Evolutionary conservation across 345 rosid genomes (phyloP), one percentile per base, ranked within the genome.

Genomic region (Pistacia vera): DNA sequence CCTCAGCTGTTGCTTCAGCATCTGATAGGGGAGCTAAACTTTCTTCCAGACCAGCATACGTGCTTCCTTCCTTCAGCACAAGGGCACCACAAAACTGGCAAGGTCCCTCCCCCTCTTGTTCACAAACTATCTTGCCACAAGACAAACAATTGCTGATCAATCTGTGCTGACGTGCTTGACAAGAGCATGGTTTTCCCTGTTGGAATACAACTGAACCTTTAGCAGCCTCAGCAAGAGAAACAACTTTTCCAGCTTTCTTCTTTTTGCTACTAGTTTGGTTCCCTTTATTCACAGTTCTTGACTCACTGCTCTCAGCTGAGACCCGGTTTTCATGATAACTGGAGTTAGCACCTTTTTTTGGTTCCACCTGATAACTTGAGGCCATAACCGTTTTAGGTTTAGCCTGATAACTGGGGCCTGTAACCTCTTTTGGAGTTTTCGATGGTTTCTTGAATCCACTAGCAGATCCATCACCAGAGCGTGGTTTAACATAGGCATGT

Each of bases 71-170:
- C 85, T 81, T 94, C 25, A 94, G 80, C 71, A 92, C 98, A 71
- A 94, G 97, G 30, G 97, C 91, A 74, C 98, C 94, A 2, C 97
- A 96, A 69, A 91, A 93, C 70, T 77, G 84, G 80, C 98, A 95
- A 57, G 95, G 98, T 68, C 99, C 98, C 83, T 96, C 95, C 63
- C 99, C 98, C 81, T 93, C 97, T 86, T 96, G 99, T 80, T 96
- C 98, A 48, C 98, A 96, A 61, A 93, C 97, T 60, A 96, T 91
- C 86, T 93, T 96, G 67, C 99, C 99, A 82, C 99, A 96, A 5
- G 98, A 93, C 78, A 96, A 86, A 77, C 99, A 96, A 86, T 96
- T 96, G 92, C 97, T 89, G 63, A 96, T 86, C 83, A 93, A 74
- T 64, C 72, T 82, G 80, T 96, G 99, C 68, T 75, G 84, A 57